phyloP scores from a whole-genome alignment of 176 grass and related monocot genomes.

The Triticum aestivum region DNA sequence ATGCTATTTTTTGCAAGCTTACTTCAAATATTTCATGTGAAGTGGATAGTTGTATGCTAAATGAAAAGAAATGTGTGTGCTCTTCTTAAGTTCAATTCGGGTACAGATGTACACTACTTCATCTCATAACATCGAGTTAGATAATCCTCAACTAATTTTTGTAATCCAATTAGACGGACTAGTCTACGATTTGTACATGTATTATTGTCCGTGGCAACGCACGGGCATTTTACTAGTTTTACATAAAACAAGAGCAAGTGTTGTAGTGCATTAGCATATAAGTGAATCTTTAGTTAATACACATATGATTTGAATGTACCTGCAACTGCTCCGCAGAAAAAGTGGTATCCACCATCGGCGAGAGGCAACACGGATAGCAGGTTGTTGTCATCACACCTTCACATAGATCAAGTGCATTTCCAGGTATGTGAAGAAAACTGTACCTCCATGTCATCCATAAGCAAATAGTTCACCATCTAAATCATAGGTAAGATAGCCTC shows the following conservation, averaged over 20 bases:
- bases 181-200: no score
- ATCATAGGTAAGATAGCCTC: neutral
- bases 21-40: no score
- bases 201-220: no score
- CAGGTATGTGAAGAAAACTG: neutral
- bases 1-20: no score
- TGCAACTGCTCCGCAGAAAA: neutral
- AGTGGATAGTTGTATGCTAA: no score
- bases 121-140: no score
- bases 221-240: neutral
- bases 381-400: neutral
- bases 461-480: constrained; percentile 17
- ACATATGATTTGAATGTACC: neutral
- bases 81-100: no score
- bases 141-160: no score
- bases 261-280: neutral
- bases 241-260: neutral
- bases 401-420: neutral
- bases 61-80: no score
- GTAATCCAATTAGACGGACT: no score
- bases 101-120: no score
- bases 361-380: no score
- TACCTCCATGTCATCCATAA: constrained; percentile 43
- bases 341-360: constrained; percentile 19
- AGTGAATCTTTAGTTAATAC: neutral